These are phyloP conservation scores for Fusarium lateritium DNA, from an alignment of 2,329 filamentous ascomycete genomes.

Conservation along the genomic window DNA sequence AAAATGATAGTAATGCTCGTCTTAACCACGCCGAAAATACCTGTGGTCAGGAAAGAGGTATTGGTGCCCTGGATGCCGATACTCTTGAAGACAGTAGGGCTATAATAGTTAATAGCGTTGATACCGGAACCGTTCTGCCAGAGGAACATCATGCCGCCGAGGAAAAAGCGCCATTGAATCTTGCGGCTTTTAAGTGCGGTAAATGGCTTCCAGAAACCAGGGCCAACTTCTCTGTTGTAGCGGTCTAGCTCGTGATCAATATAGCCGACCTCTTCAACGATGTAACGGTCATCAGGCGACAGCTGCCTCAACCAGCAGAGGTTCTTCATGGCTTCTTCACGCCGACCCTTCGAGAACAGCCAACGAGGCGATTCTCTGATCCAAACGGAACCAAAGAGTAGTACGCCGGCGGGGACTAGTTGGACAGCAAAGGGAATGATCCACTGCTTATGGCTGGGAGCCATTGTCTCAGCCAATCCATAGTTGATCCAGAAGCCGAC, in stretches of 20 bases:
- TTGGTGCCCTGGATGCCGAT: constrained; percentile 63
- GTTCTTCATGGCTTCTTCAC: constrained; percentile 70
- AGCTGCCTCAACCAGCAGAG: constrained; percentile 77
- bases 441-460: constrained; percentile 61
- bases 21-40: constrained; percentile 84
- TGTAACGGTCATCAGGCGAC: constrained; percentile 70
- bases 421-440: constrained; percentile 76
- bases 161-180: constrained; percentile 79
- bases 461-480: constrained; percentile 68
- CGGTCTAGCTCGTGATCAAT: constrained; percentile 79
- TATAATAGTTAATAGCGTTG: constrained; percentile 85
- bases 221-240: constrained; percentile 74
- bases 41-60: constrained; percentile 71
- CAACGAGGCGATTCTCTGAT: constrained; percentile 78
- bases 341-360: constrained; percentile 74
- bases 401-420: constrained; percentile 74
- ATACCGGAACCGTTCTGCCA: constrained; percentile 84
- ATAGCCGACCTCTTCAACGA: constrained; percentile 79
- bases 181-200: constrained; percentile 67
- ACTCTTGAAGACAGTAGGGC: constrained; percentile 59
- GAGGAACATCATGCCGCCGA: constrained; percentile 82
- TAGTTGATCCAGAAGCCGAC: constrained; percentile 78
- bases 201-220: constrained; percentile 83
- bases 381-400: constrained; percentile 71
- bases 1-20: constrained; percentile 77